Evolutionary conservation across 2,329 filamentous ascomycete species (phyloP), one percentile per base, ranked within the genome.

Genomic region (Colletotrichum scovillei): DNA sequence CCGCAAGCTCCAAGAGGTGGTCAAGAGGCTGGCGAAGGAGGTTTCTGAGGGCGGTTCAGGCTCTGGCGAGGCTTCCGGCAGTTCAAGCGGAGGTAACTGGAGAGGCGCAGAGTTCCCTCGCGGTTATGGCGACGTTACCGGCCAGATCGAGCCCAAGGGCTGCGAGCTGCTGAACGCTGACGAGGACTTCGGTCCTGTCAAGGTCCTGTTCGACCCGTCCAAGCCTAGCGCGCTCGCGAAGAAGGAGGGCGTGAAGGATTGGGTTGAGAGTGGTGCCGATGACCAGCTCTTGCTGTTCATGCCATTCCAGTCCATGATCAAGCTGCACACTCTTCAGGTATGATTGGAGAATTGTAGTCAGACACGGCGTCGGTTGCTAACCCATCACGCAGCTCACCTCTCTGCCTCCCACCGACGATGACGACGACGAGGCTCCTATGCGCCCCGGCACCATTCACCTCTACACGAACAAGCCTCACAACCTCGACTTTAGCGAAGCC

Each of bases 201-300:
- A 92, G 76, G 90, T 90, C 9, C 86, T 98, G 22, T 95, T 98
- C 80, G 91, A 92, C n/a, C 76, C 78, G 5, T 84, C 86, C 70
- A 91, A 92, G 82, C 95, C 95, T 6, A 90, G 88, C 67, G 87
- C 88, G 1, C 82, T 95, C 68, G 81, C 83, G 62, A 90, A 91
- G 78, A 91, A 91, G 79, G 83, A 81, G 22, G 82, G 84, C 11
- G 75, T 76, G 67, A 91, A 90, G 80, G 96, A 99, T 83, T 98
- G 94, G 92, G 92, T 98, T 26, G 94, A 98, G 87, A 98, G 95
- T 82, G 96, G 98, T 80, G 97, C 96, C 46, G 97, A 99, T 80
- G 95, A 98, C 85, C 97, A 99, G 86, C 87, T 99, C 75, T 94
- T 98, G 89, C 89, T 99, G 59, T 98, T 92, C 83, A 88, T 97